Evolutionary conservation across 1,284 basidiomycete species (phyloP), one percentile per base, ranked within the genome.

Genomic region (Wallemia hederae): DNA sequence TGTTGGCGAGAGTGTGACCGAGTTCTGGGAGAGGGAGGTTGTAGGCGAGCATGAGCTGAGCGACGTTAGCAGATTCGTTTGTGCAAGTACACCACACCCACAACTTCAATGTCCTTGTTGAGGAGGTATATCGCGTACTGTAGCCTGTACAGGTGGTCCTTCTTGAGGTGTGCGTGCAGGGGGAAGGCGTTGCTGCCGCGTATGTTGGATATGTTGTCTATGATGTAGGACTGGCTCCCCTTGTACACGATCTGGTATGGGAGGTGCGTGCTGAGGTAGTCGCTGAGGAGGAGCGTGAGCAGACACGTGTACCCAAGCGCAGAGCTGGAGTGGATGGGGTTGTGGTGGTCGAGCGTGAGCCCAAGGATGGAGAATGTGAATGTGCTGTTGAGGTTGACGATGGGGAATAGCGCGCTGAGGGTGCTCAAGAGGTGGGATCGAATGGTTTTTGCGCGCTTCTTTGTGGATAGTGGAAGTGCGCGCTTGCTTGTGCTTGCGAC

Each of bases 1-100:
- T 76, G 72, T 99, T 99, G 34, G 91, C 88, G 33, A 99, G 75
- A 0, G 91, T 98, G 69, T 98, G 91, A 49, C 91, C 80, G 72
- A 96, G 80, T 71, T 99, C 94, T 64, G 90, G 72, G 22, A 88
- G 82, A 56, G 83, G 81, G 61, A 97, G 76, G 67, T 88, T 80
- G 22, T 83, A 79, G 66, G 90, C 85, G 63, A 79, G 76, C 90
- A 92, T 92, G 61, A 94, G 78, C 87, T 94, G 27, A 17, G 55
- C 7, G 14, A 22, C n/a, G 26, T 49, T 7, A 49, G n/a, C 22
- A n/a, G 39, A 49, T 14, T 5, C 19, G 11, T 49, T 49, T 49
- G 11, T 15, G n/a, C 5, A 17, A 49, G 19, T 33, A 49, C 3
- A n/a, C n/a, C 39, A n/a, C n/a, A 49, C 39, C 3, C 39, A 49